Percentiles rank a stretch among this genome's conserved stretches.
Conservation (phyloP, 176 grass and related monocot genomes). For the Phoenix roebelenii region DNA sequence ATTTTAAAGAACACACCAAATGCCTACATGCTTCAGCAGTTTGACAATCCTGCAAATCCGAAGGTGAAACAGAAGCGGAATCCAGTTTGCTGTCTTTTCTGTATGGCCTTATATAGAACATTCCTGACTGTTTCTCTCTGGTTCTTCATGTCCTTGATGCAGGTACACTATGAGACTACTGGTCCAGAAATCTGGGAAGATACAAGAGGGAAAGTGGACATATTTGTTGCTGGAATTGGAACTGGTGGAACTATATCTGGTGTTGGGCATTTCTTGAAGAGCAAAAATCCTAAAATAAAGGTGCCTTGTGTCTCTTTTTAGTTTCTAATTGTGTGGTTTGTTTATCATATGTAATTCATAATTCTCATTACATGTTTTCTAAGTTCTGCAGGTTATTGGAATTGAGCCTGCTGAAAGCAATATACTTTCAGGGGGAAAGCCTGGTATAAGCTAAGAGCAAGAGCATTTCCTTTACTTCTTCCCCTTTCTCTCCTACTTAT, state of each 20-base stretch:
- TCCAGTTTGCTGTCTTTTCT: neutral
- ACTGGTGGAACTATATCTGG: constrained; percentile 94
- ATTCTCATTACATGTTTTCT: constrained; percentile 9
- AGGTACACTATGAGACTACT: constrained; percentile 93
- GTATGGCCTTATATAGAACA: neutral
- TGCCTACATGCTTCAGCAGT: constrained; percentile 91
- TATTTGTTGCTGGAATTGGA: constrained; percentile 89
- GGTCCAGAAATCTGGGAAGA: constrained; percentile 99
- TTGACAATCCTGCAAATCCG: constrained; percentile 93
- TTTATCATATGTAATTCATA: constrained; percentile 1
- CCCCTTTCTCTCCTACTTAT: constrained; percentile 16
- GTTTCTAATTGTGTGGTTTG: neutral
- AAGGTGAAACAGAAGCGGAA: constrained; percentile 29
- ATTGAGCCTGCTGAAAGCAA: constrained; percentile 95
- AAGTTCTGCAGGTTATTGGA: constrained; percentile 60
- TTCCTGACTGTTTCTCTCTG: neutral
- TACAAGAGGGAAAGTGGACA: constrained; percentile 83
- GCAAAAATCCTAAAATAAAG: constrained; percentile 89
- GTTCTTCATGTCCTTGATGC: constrained; percentile 20
- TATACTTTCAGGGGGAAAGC: constrained; percentile 81
- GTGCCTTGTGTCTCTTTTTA: constrained; percentile 20
- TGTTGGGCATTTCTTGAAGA: constrained; percentile 68
- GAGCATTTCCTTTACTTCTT: neutral
- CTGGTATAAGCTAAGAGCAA: constrained; percentile 43
- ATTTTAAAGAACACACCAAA: constrained; percentile 77